Evolutionary conservation across 177 flowering plant genomes (phyloP).

Genomic region (Telopea speciosissima): DNA sequence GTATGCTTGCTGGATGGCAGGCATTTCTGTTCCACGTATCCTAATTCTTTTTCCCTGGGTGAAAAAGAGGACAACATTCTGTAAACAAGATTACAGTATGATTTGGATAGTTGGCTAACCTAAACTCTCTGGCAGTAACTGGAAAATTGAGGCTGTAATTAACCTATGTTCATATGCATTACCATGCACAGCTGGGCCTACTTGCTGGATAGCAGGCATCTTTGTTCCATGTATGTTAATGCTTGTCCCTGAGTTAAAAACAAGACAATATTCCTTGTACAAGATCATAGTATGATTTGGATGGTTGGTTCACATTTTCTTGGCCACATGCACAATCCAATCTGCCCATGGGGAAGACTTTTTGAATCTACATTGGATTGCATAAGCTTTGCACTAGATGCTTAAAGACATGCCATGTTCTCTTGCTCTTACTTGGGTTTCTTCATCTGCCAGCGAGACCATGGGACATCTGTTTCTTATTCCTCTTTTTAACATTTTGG

Average conservation of each 20-base stretch:
- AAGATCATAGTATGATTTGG: background rate
- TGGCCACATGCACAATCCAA: background rate
- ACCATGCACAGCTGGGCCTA: too few species aligned
- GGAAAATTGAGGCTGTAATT: too few species aligned
- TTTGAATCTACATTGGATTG: background rate
- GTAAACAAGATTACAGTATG: background rate
- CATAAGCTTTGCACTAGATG: constrained; percentile 1
- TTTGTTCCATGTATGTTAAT: background rate
- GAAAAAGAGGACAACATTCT: background rate
- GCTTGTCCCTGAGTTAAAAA: background rate
- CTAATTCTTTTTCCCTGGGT: background rate
- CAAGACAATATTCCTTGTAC: background rate
- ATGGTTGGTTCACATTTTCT: background rate
- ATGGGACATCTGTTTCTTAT: background rate
- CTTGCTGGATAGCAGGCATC: background rate
- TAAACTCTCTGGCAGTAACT: too few species aligned
- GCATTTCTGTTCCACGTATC: background rate
- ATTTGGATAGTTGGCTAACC: background rate
- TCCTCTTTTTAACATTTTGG: background rate
- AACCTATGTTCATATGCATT: too few species aligned
- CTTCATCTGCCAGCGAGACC: background rate
- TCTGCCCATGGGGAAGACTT: constrained; percentile 4
- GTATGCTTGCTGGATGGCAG: background rate
- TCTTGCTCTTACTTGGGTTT: background rate
- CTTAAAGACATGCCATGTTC: background rate